Conservation (phyloP, 106 monocot genomes). For the Platanthera zijinensis region DNA sequence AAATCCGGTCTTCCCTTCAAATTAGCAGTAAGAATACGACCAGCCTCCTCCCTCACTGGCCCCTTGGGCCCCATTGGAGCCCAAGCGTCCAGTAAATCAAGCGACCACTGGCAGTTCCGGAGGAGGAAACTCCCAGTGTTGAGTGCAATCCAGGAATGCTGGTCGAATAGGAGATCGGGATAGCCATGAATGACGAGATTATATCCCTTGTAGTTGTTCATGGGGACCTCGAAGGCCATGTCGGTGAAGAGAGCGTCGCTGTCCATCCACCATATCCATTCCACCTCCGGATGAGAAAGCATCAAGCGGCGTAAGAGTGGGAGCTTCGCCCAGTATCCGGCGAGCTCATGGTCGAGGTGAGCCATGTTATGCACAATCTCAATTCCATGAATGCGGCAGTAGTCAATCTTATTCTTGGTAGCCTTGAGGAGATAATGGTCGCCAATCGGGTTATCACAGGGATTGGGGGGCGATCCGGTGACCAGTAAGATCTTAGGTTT, state of each 20-base stretch:
- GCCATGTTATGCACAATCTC: slow-evolving; percentile 78
- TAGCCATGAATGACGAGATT: slow-evolving; percentile 73
- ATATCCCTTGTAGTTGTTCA: slow-evolving; percentile 28
- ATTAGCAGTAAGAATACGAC: slow-evolving; percentile 40
- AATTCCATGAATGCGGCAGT: slow-evolving; percentile 70
- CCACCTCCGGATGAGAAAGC: slow-evolving; percentile 72
- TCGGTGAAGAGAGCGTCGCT: slow-evolving; percentile 80
- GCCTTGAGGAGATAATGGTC: slow-evolving; percentile 76
- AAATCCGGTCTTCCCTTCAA: slow-evolving; percentile 69
- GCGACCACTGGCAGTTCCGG: slow-evolving; percentile 75
- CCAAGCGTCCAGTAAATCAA: slow-evolving; percentile 71
- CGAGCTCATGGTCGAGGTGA: slow-evolving; percentile 58
- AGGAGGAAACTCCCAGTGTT: slow-evolving; percentile 70
- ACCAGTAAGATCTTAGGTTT: slow-evolving; percentile 56
- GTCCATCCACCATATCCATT: slow-evolving; percentile 95
- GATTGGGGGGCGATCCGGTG: slow-evolving; percentile 66
- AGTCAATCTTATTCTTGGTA: slow-evolving; percentile 84
- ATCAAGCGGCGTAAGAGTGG: slow-evolving; percentile 53
- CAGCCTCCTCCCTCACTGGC: slow-evolving; percentile 49
- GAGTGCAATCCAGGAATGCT: slow-evolving; percentile 69
- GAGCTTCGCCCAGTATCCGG: slow-evolving; percentile 78
- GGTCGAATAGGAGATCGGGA: slow-evolving; percentile 63
- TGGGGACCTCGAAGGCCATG: slow-evolving; percentile 70
- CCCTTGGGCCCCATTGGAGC: slow-evolving; percentile 82
- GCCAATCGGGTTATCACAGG: slow-evolving; percentile 66